Conservation (phyloP, 2,329 filamentous ascomycete species). For the Aureobasidium zeae region DNA sequence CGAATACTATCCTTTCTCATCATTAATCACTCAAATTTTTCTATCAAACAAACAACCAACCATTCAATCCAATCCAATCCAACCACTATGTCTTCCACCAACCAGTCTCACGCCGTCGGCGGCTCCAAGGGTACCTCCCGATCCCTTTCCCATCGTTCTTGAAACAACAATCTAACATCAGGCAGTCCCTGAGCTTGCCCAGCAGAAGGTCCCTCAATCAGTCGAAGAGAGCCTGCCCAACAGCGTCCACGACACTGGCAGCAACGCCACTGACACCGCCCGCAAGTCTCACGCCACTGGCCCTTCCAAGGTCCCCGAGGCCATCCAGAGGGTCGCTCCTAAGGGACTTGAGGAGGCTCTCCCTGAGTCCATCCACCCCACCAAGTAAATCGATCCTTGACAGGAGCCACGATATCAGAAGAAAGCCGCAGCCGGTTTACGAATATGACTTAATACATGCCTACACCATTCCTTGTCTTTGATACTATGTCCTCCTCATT, state of each 20-base stretch:
- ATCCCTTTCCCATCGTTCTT: neutral
- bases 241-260: constrained; percentile 6
- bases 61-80: neutral
- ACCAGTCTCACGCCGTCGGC: constrained; percentile 14
- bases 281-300: constrained; percentile 9
- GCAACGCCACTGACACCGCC: neutral
- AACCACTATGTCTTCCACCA: constrained; percentile 11
- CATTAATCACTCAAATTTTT: neutral
- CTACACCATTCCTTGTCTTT: neutral
- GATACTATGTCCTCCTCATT: neutral
- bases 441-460: neutral
- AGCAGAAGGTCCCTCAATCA: neutral
- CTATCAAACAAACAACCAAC: neutral
- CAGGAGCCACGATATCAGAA: neutral
- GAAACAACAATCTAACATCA: neutral
- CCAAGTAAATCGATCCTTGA: neutral
- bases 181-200: constrained; percentile 1
- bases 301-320: constrained; percentile 6
- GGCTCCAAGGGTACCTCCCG: constrained; percentile 9
- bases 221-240: constrained; percentile 10
- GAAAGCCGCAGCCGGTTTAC: constrained; percentile 9
- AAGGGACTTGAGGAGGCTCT: constrained; percentile 8
- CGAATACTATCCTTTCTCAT: neutral
- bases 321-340: constrained; percentile 3
- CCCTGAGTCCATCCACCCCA: neutral